Evolutionary conservation across 2,329 filamentous ascomycete genomes (phyloP), one percentile per base, ranked within the genome.

Genomic region (Fusarium marasasianum): DNA sequence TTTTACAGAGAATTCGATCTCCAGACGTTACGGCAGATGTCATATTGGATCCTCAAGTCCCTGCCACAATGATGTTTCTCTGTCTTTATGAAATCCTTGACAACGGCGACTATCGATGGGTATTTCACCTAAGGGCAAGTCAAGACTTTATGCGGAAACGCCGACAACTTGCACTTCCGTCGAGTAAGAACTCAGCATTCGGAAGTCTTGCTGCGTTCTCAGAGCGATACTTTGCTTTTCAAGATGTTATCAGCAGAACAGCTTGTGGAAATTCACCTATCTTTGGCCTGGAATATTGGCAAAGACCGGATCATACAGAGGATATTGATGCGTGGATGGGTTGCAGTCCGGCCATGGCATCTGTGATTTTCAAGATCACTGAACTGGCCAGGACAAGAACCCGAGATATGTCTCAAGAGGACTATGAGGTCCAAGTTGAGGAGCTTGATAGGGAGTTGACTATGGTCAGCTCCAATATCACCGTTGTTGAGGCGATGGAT

Each of bases 171-270:
- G 50, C 59, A 55, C 22, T 78, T 77, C 54, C 77, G 73, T n/a
- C 61, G 1, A 38, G 35, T 3, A 26, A 53, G 4, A 45, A 35
- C 6, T 38, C 48, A 1, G 54, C 66, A 8, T 63, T 57, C 26
- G 69, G 24, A 9, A 73, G 53, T 29, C 63, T 77, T 10, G 56
- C 70, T 9, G 77, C 82, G 1, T 82, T 82, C 11, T 82, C 84
- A 1, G 86, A 87, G 69, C 80, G 82, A 3, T 87, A 87, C 69
- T 87, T 87, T 62, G 86, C 86, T 8, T 87, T 86, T 20, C 86
- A 87, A 66, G 86, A 87, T 66, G 84, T 86, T 22, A 87, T 87
- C 69, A 86, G 86, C 35, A 82, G 86, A 40, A 87, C 86, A 0
- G 86, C 86, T 1, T 87, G 86, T 58, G 86, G 84, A 6, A 83